Base-by-base conservation (phyloP, 2,329 filamentous ascomycete species). In the Daldinia sp. region DNA sequence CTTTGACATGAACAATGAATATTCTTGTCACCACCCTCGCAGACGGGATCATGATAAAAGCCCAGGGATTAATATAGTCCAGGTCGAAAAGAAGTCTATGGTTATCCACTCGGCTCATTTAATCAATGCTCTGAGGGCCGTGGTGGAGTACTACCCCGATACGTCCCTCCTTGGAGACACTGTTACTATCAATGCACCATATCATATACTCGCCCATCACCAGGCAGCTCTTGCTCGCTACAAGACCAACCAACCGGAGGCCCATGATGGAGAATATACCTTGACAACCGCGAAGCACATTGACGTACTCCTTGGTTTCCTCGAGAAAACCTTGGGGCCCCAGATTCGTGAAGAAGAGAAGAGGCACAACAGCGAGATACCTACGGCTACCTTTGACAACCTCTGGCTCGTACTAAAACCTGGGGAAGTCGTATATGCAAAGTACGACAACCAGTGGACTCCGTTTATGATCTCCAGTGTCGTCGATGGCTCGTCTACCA, bases 61-160 rank as follows among this genome's bases (percentile, higher is more conserved):
- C 15, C 59, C 70, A 13, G 71, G 77, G 26, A 65, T 72, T 28
- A 76, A 77, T 12, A 51, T 75, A 28, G 68, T 75, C 35, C 76
- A 78, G 18, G 70, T 77, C 7, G 76, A 79, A 18, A 75, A 69
- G 1, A 82, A 80, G 0, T 71, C 75, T 60, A 85, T 86, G 82
- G 56, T 79, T 2, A 82, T 86, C 50, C 78, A 83, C 68, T 86
- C 84, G 1, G 65, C 74, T 33, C 76, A 84, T 63, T 79, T 88
- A 33, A 80, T 83, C 69, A 81, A 84, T 53, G 84, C 84, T 0
- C 78, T 87, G 4, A 78, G 77, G 30, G 83, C 84, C 12, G 80
- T 86, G 4, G 79, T 87, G 6, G 78, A 76, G 26, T 86, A 85
- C 70, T 86, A 86, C 68, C 84, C 84, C 3, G 77, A 79, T 42